Base-by-base conservation (phyloP, 1,284 basidiomycete species). In the Afroboletus lepidellus region DNA sequence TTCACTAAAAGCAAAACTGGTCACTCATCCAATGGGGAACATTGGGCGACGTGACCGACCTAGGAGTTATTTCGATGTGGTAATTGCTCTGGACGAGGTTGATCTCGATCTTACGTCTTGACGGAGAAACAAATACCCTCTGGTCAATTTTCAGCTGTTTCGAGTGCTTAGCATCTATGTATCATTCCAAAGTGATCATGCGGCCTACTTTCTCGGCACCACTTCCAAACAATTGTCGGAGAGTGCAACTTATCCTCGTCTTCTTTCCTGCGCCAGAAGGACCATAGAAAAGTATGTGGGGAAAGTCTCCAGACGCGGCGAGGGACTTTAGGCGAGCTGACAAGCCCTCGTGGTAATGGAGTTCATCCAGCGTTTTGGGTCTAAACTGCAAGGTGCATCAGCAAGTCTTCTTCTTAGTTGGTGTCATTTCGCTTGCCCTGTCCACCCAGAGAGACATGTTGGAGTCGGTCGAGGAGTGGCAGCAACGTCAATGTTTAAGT, bases 181-280 rank as follows among this genome's bases (percentile, higher is more conserved):
- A 15, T 53, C 24, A 21, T 25, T 51, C 41, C 16, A 23, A 39
- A 16, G 15, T 43, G 25, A 18, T 37, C 8, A 9, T 1, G 59
- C n/a, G 33, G 44, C 74, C 36, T 55, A 92, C 94, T 79, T 97
- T 98, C 69, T 98, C 94, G 0, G 90, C 93, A 5, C 94, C 93
- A 38, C 86, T 79, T 2, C 96, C 97, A 72, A 94, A 99, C 39
- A 99, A 73, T 65, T 98, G 88, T 58, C 90, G 78, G 47, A 99
- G 70, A 7, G 92, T 94, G 59, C 89, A 92, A 61, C 87, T 89
- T 64, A 99, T 95, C 44, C 97, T 81, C 33, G 97, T 99, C 81
- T 99, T 99, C 77, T 99, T 99, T 18, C 96, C 96, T 9, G 96
- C 94, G 18, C 96, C 96, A 5, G 92, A 92, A 2, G 96, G 97